These are phyloP conservation scores for Agroathelia rolfsii DNA, from an alignment of 1,284 basidiomycete genomes.

Conservation along the genomic window DNA sequence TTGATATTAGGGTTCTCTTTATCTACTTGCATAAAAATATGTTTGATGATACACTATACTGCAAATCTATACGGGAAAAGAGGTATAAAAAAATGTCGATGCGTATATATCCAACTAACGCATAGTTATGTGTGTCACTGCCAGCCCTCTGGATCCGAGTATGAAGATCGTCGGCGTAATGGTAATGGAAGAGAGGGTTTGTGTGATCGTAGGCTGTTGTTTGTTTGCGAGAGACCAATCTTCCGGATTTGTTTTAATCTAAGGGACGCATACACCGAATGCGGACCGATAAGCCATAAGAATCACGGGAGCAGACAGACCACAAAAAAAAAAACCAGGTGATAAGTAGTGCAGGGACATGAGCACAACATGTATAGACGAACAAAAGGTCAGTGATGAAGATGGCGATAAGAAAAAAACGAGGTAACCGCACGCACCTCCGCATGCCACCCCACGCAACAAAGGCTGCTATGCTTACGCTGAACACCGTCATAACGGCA, in stretches of 20 bases:
- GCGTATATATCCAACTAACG: too few species aligned
- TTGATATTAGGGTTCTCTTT: too few species aligned
- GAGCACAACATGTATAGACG: slow-evolving; percentile 23
- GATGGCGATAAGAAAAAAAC: slow-evolving; percentile 3
- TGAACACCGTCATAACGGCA: slow-evolving; percentile 45
- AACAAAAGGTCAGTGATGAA: slow-evolving; percentile 3
- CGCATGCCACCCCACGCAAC: slow-evolving; percentile 54
- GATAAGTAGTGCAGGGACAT: slow-evolving; percentile 1
- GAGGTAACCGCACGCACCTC: slow-evolving; percentile 35
- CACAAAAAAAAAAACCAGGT: slow-evolving; percentile 3
- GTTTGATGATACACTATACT: too few species aligned
- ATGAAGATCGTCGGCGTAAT: too few species aligned
- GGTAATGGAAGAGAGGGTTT: too few species aligned
- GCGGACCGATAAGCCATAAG: slow-evolving; percentile 10
- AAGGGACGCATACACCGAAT: neutral
- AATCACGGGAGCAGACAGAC: slow-evolving; percentile 11
- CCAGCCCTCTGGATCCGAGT: too few species aligned
- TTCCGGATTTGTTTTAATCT: slow-evolving; percentile 1
- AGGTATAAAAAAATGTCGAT: too few species aligned
- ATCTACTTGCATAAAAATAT: too few species aligned
- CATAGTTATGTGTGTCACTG: too few species aligned
- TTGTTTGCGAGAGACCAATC: too few species aligned
- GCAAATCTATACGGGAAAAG: too few species aligned
- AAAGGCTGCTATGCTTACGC: slow-evolving; percentile 41
- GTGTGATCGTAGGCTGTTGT: too few species aligned